Evolutionary conservation across 805 yeast genomes (phyloP), one percentile per base, ranked within the genome.

Genomic region (Wickerhamiella cacticola): DNA sequence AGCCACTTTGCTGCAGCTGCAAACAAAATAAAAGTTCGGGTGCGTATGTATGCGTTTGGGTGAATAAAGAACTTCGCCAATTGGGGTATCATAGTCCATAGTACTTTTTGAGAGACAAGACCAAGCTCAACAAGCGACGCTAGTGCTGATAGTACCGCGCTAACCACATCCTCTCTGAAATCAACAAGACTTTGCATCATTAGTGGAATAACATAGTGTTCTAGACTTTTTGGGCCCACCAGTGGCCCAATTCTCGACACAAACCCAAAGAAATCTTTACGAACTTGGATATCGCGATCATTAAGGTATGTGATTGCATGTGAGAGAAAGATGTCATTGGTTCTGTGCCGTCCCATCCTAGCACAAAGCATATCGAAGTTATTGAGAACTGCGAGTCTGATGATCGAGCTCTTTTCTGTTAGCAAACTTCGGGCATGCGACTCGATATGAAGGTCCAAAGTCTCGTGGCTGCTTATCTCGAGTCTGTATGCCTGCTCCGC

Each of bases 251-350:
- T 69, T 0, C 80, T 77, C 1, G 86, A 72, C 9, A 88, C 75
- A 6, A 86, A 72, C 36, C 78, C 73, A 31, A 89, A 78, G 56
- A 92, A 79, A 3, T 79, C 77, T 24, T 82, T 66, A 50, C 94
- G 69, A 19, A 92, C 67, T 18, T 76, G 72, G 0, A 80, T 67
- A 57, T 79, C 78, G 48, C 77, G 72, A 59, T 88, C 96, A 62
- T 92, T 92, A 53, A 92, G 65, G 58, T 87, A 92, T 0, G 97
- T 88, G 39, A 92, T 88, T 48, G 88, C 67, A 66, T 92, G 97
- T 40, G 95, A 87, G 41, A 92, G 65, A 19, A 92, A 78, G 35
- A 92, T 69, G 60, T 92, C 97, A 58, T 84, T 88, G 0, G 96
- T 82, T 55, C 79, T 83, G 48, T 85, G 94, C 48, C 80, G 78